Base-by-base conservation (phyloP, 306 rosid genomes). In the Psophocarpus tetragonolobus region DNA sequence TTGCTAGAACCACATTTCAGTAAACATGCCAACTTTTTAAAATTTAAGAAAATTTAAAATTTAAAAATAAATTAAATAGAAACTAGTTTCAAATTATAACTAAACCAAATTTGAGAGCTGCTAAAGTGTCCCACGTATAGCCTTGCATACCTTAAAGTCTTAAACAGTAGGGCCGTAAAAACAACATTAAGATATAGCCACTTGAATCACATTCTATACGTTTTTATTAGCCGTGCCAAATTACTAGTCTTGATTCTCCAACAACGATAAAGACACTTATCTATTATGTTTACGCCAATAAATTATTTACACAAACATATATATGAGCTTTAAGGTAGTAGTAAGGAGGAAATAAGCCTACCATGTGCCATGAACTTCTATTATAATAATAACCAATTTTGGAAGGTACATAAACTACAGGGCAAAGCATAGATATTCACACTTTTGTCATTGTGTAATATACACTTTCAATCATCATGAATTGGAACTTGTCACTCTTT, bases 231-330 rank as follows among this genome's bases (percentile, higher is more conserved):
- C 45, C 23, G 33, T 20, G 32, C 33, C 70, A 64, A 64, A 63
- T 11, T 65, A 48, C 66, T 36, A 10, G 36, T 72, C 77, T 36
- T 73, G 38, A 53, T 53, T 30, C 30, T 2, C 18, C 7, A 13
- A 71, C 62, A 53, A 54, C 61, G 29, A 56, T 33, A 11, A 11
- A 26, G 51, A 50, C 47, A 81, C 27, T 53, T 0, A 68, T 73
- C 69, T 48, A 15, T 12, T 9, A 23, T 47, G 62, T 62, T 63
- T 76, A 76, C 30, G 41, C 23, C 39, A 45, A 6, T 9, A 36
- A 63, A 68, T 8, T 77, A 72, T 83, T 56, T 78, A 78, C 83
- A 82, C 50, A 71, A 58, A 32, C 39, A 71, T 27, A 38, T 11
- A 38, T 27, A 56, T 44, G 27, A 61, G n/a, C 29, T 56, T 35